These are phyloP conservation scores for Gypsophila paniculata DNA, from an alignment of 179 eudicot species.

Conservation along the genomic window DNA sequence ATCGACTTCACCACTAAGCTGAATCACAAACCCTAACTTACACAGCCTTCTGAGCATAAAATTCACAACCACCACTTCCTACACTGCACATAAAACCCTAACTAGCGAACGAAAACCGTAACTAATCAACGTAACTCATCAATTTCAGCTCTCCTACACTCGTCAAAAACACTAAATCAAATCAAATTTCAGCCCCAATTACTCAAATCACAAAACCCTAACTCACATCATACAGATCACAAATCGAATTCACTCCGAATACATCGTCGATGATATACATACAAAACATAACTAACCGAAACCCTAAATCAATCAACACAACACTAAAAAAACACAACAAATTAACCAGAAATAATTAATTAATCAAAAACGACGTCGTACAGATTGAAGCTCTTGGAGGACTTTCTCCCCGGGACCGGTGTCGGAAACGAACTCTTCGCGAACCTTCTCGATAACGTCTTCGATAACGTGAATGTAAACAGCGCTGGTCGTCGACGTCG, in stretches of 20 bases:
- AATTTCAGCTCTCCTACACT: not conserved
- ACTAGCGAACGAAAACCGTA: not conserved
- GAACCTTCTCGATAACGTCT: conserved; percentile 86
- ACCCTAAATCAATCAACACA: not conserved
- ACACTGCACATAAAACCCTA: not conserved
- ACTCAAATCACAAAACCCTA: conserved; percentile 26
- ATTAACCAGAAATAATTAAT: not conserved
- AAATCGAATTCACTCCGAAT: not conserved
- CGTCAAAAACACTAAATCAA: not conserved
- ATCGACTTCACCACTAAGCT: not conserved
- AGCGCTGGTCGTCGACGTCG: conserved; percentile 56
- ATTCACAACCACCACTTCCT: not conserved
- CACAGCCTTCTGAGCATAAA: not conserved
- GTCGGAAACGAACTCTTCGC: conserved; percentile 66
- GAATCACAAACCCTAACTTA: conserved; percentile 6
- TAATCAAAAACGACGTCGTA: conserved; percentile 19
- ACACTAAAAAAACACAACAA: not conserved
- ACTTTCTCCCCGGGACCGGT: conserved; percentile 73
- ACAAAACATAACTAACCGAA: not conserved
- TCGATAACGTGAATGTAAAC: conserved; percentile 80
- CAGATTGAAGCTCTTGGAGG: conserved; percentile 72
- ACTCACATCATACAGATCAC: conserved; percentile 10
- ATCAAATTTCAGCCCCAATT: not conserved
- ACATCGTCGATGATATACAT: not conserved
- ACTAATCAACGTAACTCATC: not conserved